Evolutionary conservation across 345 rosid genomes (phyloP).

Genomic region (Brassica carinata): DNA sequence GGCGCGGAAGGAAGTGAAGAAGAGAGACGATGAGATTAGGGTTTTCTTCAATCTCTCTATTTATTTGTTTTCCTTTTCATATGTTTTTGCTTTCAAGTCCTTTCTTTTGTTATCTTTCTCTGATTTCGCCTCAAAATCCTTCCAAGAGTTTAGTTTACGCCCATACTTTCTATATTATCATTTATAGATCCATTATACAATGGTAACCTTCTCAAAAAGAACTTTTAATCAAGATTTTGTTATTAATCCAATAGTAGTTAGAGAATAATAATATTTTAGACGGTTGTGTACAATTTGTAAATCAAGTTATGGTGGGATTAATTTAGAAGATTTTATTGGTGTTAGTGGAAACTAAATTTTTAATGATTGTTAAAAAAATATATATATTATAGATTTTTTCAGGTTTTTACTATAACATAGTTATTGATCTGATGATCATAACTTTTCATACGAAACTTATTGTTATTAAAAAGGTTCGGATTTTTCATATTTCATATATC

Average conservation of each 20-base stretch:
- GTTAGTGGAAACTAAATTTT: too few relatives aligned
- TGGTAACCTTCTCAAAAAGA: not conserved
- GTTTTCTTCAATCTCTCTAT: conserved; percentile 15
- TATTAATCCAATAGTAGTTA: not conserved
- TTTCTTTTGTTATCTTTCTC: not conserved
- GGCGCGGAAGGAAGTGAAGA: conserved; percentile 13
- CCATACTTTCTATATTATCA: not conserved
- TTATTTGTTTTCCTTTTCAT: not conserved
- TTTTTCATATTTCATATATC: too few relatives aligned
- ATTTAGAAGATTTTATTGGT: not conserved
- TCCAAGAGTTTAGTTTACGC: not conserved
- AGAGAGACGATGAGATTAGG: conserved; percentile 19
- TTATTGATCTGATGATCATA: too few relatives aligned
- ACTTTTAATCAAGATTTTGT: not conserved
- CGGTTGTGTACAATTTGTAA: too few relatives aligned
- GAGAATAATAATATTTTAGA: not conserved
- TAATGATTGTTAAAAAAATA: too few relatives aligned
- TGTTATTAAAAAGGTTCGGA: too few relatives aligned
- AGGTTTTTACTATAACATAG: too few relatives aligned
- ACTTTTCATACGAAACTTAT: too few relatives aligned
- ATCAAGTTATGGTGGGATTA: not conserved
- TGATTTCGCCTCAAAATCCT: not conserved
- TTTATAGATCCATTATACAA: not conserved
- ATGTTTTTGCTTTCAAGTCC: conserved; percentile 7
- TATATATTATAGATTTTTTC: too few relatives aligned